A percentile compares a stretch with the other conserved stretches of the same genome.
These are phyloP conservation scores for Papiliotrema nemorosa DNA, from an alignment of 1,284 basidiomycete species.

Conservation along the genomic window DNA sequence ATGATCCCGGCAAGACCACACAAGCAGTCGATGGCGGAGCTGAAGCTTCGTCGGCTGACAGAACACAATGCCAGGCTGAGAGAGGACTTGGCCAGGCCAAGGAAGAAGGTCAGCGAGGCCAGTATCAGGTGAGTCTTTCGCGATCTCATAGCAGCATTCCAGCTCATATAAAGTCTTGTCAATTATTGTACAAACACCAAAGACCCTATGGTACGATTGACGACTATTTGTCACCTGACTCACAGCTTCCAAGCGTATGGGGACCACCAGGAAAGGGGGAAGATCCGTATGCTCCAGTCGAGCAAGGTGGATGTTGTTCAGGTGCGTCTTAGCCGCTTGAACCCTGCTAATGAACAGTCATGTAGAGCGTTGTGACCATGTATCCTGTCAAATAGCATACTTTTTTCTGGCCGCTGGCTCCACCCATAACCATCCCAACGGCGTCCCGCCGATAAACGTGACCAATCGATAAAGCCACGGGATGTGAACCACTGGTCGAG, in stretches of 20 bases:
- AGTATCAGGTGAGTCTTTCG: conserved; percentile 66
- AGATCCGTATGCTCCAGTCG: conserved; percentile 39
- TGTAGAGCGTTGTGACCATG: neutral
- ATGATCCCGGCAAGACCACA: conserved; percentile 27
- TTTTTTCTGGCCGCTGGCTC: conserved; percentile 47
- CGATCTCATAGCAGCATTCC: too few species aligned
- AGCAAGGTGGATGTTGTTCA: conserved; percentile 37
- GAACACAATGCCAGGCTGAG: conserved; percentile 89
- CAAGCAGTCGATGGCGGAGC: conserved; percentile 75
- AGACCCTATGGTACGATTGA: conserved; percentile 72
- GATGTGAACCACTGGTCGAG: conserved; percentile 36
- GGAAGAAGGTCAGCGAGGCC: conserved; percentile 86
- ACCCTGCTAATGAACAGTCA: neutral
- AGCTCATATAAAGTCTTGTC: conserved; percentile 52
- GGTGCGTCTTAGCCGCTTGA: conserved; percentile 19
- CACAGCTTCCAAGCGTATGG: conserved; percentile 84
- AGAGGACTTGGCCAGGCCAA: conserved; percentile 83
- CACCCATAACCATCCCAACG: conserved; percentile 39
- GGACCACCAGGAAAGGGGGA: conserved; percentile 83
- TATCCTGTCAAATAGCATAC: conserved; percentile 31
- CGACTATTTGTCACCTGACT: neutral
- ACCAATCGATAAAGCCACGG: conserved; percentile 42
- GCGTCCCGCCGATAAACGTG: conserved; percentile 33
- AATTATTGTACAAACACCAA: conserved; percentile 85
- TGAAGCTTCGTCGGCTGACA: conserved; percentile 85